Conservation (phyloP, 108 stramenopile species). For the Cylindrotheca fusiformis region DNA sequence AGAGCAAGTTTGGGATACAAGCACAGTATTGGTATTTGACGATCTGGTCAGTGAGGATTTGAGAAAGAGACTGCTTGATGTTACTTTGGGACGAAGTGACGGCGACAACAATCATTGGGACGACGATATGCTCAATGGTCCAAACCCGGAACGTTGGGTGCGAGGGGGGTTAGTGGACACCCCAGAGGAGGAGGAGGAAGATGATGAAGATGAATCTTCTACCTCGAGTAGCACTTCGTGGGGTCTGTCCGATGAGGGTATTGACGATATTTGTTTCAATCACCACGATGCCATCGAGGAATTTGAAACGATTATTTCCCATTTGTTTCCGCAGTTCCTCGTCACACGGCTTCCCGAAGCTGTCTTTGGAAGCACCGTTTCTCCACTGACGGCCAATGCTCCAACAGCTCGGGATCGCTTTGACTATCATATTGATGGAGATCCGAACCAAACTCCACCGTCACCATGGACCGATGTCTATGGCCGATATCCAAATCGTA, state of each 20-base stretch:
- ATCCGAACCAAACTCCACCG: slow-evolving; percentile 59
- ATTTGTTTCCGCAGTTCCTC: slow-evolving; percentile 51
- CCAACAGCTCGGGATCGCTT: slow-evolving; percentile 54
- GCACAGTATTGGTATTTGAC: slow-evolving; percentile 54
- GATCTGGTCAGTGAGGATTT: slow-evolving; percentile 48
- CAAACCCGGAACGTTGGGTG: slow-evolving; percentile 57
- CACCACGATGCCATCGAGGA: slow-evolving; percentile 53
- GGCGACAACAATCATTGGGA: slow-evolving; percentile 10
- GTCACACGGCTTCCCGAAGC: slow-evolving; percentile 58
- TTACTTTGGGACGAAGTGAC: slow-evolving; percentile 37
- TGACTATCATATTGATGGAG: slow-evolving; percentile 71
- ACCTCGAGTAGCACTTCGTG: slow-evolving; percentile 25
- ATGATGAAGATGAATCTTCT: slow-evolving; percentile 11
- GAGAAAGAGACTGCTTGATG: slow-evolving; percentile 43
- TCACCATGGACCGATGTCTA: slow-evolving; percentile 68
- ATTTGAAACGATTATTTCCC: slow-evolving; percentile 44
- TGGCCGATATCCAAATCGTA: slow-evolving; percentile 66
- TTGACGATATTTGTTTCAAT: slow-evolving; percentile 55
- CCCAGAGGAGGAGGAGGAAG: neutral
- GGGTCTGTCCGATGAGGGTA: slow-evolving; percentile 58
- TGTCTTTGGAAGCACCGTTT: slow-evolving; percentile 53
- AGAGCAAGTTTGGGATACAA: slow-evolving; percentile 49
- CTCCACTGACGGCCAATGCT: slow-evolving; percentile 73
- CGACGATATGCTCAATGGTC: slow-evolving; percentile 48
- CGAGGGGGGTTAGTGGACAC: slow-evolving; percentile 56